Evolutionary conservation across 2,329 filamentous ascomycete species (phyloP), one percentile per base, ranked within the genome.

Genomic region (Aspergillus sp.): DNA sequence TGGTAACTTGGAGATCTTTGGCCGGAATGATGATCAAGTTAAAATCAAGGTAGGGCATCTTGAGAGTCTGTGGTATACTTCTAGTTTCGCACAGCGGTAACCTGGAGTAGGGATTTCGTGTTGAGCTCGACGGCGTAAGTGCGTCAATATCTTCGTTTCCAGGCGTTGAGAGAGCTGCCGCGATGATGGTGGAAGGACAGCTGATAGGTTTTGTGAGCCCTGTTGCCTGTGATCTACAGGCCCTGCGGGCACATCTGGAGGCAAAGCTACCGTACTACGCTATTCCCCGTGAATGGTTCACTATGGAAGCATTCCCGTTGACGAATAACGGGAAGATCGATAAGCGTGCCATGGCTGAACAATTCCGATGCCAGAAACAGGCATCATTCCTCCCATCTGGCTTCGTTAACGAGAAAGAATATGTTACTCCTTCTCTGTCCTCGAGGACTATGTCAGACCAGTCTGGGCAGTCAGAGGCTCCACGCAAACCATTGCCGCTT

Each of bases 91-190:
- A 13, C 19, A 50, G 6, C 2, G 5, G 29, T 53, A 25, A 50
- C 29, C 5, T 20, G 17, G 38, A 17, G 17, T 25, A 55, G 53
- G 53, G 53, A 2, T 55, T 55, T 31, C 49, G 49, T 23, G 53
- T 55, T 5, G 53, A 55, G 17, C 49, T 55, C 2, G 53, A 55
- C 17, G 53, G 53, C 0, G 53, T 55, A 20, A 55, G 49, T n/a
- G 49, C 49, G 3, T 52, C 45, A 31, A 21, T 55, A 4, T 32
- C 49, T 11, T 45, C 53, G 10, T 49, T 11, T 29, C 53, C 53
- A 2, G 34, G 17, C 2, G 49, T 55, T 7, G n/a, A 36, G 9
- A 41, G 45, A 31, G 53, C 49, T 17, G 44, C 32, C 25, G 45
- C 49, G 2, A 32, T 55, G 14, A 36, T 55, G n/a, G 32, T 55